These are phyloP conservation scores for Saccharomyces jurei DNA, from an alignment of 805 yeast genomes.

Conservation along the genomic window DNA sequence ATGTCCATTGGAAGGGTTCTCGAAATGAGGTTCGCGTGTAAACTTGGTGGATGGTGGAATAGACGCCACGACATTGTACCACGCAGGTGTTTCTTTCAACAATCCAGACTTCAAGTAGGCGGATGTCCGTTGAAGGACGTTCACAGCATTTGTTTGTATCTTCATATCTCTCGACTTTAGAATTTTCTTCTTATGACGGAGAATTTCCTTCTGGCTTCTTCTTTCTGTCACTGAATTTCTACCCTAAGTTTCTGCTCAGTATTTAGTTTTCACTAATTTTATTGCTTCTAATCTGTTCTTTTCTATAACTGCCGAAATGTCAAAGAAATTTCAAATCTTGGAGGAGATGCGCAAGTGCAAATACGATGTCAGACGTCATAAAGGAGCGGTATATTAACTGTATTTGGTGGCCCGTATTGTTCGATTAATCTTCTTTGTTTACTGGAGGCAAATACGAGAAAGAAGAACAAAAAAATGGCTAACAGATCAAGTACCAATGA, in stretches of 20 bases:
- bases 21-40: constrained; percentile 24
- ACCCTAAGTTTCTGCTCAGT: background rate
- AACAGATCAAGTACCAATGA: background rate
- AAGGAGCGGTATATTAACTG: background rate
- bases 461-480: background rate
- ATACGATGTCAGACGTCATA: background rate
- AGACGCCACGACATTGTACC: constrained; percentile 80
- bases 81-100: constrained; percentile 67
- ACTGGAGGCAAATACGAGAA: background rate
- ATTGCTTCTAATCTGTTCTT: background rate
- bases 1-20: constrained; percentile 20
- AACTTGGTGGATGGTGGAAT: constrained; percentile 71
- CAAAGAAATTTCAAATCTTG: background rate
- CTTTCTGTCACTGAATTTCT: background rate
- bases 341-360: background rate
- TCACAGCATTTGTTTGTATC: constrained; percentile 67
- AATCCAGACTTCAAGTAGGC: constrained; percentile 64
- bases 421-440: background rate
- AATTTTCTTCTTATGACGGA: background rate
- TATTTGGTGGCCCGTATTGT: background rate
- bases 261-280: background rate
- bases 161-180: constrained; percentile 38
- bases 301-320: background rate
- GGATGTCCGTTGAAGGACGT: constrained; percentile 74
- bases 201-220: background rate